Percentiles rank a stretch among this genome's conserved stretches.
Conservation (phyloP, 805 yeast genomes). For the Lipomyces kockii region DNA sequence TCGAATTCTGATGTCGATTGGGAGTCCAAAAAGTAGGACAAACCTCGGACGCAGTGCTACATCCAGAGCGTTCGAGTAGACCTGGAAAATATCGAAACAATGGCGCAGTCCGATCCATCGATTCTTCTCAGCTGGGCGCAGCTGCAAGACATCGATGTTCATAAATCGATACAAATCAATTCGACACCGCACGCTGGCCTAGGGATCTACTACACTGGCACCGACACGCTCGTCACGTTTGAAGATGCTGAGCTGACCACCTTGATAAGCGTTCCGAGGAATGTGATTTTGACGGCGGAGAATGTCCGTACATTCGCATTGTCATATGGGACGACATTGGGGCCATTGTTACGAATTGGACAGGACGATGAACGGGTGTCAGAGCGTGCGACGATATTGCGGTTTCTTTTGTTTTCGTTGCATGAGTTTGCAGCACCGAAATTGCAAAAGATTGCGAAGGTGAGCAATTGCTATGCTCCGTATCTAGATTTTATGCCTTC, state of each 20-base stretch:
- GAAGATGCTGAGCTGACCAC: neutral
- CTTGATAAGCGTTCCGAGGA: slow-evolving; percentile 17
- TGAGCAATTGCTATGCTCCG: slow-evolving; percentile 12
- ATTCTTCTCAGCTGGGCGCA: neutral
- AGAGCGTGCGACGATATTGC: slow-evolving; percentile 18
- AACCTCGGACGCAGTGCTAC: too few relatives aligned
- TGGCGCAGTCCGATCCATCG: neutral
- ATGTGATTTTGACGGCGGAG: slow-evolving; percentile 17
- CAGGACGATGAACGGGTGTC: slow-evolving; percentile 5
- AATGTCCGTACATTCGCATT: slow-evolving; percentile 15
- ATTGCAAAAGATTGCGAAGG: neutral
- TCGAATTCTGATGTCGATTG: too few relatives aligned
- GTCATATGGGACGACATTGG: neutral
- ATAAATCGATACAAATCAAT: neutral
- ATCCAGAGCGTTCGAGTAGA: neutral
- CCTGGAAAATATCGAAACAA: neutral
- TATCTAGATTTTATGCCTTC: slow-evolving; percentile 24
- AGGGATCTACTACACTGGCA: slow-evolving; percentile 14
- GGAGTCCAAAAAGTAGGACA: too few relatives aligned
- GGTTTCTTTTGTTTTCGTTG: slow-evolving; percentile 23
- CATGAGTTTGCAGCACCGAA: slow-evolving; percentile 10
- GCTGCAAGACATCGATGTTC: neutral
- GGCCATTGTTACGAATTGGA: neutral
- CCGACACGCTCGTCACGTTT: neutral
- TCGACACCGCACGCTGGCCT: slow-evolving; percentile 14